Base-by-base conservation (phyloP, 164 flowering plant genomes). In the Dillenia turbinata region DNA sequence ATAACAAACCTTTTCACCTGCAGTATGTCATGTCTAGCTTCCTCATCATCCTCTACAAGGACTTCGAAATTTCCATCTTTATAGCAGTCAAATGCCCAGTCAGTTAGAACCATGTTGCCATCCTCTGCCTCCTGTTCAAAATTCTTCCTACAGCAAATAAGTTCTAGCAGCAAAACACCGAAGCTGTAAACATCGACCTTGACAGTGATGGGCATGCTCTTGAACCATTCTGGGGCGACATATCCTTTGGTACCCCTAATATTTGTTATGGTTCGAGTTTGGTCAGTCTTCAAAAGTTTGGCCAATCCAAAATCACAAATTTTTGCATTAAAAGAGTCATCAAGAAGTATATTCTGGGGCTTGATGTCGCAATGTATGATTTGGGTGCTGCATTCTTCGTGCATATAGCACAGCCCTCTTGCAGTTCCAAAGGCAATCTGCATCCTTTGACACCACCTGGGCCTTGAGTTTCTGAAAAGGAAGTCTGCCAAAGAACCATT, bases 241-340 rank as follows among this genome's bases (percentile, higher is more conserved):
- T 72, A 64, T 10, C 75, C 75, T 52, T 44, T 59, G 0, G 75
- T 72, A 15, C 75, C 75, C 50, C 75, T 60, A 43, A 72, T 68
- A 15, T 54, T 51, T 16, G 72, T 72, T 22, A 3, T 51, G 8
- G 65, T 67, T 49, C 64, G 55, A 5, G 66, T 64, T 52, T 72
- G 76, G 9, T 73, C 55, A 1, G 24, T 40, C 44, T 43, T 54
- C 54, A 72, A 24, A 60, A 72, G 68, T 59, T 72, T 72, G 0
- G 75, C 72, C 63, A 72, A 57, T 24, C 75, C 75, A 68, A 72
- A 72, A 24, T 64, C 75, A n/a, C 71, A 68, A 11, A 72, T 72
- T 40, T 57, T 64, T 9, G 68, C 57, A 1, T 12, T 51, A 12
- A 59, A 64, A 46, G 19, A n/a, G 8, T 63, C 71, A 33, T 72